Evolutionary conservation across 495 filamentous ascomycete genomes (phyloP).

Genomic region (Evernia prunastri): DNA sequence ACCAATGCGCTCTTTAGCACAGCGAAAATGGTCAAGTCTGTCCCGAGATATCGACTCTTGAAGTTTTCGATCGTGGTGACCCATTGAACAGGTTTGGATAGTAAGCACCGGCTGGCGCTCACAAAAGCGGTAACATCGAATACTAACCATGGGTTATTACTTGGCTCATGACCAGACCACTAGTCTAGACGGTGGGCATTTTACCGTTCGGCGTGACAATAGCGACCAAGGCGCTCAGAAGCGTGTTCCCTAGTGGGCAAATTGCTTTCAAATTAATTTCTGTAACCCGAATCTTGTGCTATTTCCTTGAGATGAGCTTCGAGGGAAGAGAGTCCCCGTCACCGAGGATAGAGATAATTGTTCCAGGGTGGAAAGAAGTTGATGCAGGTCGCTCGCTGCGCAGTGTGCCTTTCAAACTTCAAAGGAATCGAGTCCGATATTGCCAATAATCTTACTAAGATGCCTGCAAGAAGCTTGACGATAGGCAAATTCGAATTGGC

Average conservation of each 20-base stretch:
- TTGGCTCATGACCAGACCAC: not conserved
- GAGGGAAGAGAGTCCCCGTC: too few species aligned
- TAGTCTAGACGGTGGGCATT: not conserved
- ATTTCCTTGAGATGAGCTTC: not conserved
- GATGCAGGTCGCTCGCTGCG: not conserved
- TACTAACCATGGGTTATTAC: not conserved
- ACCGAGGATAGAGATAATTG: not conserved
- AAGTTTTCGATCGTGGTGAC: not conserved
- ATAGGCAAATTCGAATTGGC: not conserved
- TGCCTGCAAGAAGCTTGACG: not conserved
- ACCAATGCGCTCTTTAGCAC: not conserved
- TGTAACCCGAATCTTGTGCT: not conserved
- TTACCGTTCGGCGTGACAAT: not conserved
- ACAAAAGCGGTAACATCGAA: not conserved
- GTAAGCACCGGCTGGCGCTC: not conserved
- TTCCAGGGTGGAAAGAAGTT: not conserved
- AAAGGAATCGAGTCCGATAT: not conserved
- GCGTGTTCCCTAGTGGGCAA: not conserved
- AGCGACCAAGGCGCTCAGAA: not conserved
- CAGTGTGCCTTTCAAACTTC: not conserved
- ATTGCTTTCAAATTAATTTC: not conserved
- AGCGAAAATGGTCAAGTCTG: not conserved
- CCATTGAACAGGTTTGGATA: too few species aligned
- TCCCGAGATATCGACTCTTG: not conserved
- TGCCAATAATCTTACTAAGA: not conserved